Conservation (phyloP, 805 yeast genomes). For the Candida qinlingensis region DNA sequence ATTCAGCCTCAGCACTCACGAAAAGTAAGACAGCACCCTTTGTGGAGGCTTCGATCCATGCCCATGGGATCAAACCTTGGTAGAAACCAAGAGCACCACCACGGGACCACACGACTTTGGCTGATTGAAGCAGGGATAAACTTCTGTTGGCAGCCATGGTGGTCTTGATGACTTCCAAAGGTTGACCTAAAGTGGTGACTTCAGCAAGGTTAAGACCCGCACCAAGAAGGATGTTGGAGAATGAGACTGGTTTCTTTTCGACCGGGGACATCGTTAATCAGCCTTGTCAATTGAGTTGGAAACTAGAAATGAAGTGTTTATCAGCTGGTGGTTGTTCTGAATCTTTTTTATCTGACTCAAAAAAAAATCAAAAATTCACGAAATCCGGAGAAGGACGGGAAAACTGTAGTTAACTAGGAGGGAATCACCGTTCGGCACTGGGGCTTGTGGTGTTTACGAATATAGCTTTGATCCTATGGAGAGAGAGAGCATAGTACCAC, state of each 20-base stretch:
- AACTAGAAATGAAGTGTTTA: background rate
- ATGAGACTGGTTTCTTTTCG: slow-evolving; percentile 81
- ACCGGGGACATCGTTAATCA: slow-evolving; percentile 23
- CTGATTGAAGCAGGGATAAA: slow-evolving; percentile 60
- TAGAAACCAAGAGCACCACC: slow-evolving; percentile 92
- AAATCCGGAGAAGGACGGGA: slow-evolving; percentile 13
- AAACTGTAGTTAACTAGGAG: too few relatives aligned
- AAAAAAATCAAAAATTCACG: slow-evolving; percentile 15
- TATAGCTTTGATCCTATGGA: too few relatives aligned
- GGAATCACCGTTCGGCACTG: too few relatives aligned
- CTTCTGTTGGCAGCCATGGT: slow-evolving; percentile 97
- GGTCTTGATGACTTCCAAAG: slow-evolving; percentile 91
- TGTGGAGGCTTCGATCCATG: slow-evolving; percentile 99
- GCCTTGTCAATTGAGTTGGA: background rate
- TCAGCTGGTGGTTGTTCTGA: background rate
- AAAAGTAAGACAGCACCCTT: slow-evolving; percentile 95
- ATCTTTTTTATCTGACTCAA: background rate
- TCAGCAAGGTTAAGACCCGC: slow-evolving; percentile 91
- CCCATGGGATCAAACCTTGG: slow-evolving; percentile 99
- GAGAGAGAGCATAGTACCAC: too few relatives aligned
- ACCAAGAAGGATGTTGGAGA: slow-evolving; percentile 86
- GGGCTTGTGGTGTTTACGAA: too few relatives aligned
- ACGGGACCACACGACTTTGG: slow-evolving; percentile 78
- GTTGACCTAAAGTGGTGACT: slow-evolving; percentile 94
- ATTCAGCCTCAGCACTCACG: slow-evolving; percentile 90